phyloP scores from a whole-genome alignment of 2,329 filamentous ascomycete genomes.

The Fusarium sp. region DNA sequence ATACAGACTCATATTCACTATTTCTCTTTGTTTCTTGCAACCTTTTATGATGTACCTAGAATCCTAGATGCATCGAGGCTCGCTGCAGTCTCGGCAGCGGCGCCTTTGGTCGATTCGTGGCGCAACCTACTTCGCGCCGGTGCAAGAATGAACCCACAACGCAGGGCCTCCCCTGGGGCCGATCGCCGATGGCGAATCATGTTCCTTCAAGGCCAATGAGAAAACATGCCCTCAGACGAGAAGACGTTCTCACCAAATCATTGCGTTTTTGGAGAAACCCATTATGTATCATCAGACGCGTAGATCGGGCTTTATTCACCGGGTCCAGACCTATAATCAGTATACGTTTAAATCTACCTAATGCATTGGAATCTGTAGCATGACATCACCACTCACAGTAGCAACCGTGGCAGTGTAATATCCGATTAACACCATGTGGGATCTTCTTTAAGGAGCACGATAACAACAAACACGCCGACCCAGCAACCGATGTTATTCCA shows the following conservation, averaged over 20 bases:
- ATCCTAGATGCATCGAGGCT: constrained; percentile 9
- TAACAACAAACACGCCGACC: constrained; percentile 30
- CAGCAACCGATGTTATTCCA: constrained; percentile 57
- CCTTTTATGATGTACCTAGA: constrained; percentile 3
- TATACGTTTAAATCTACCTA: not conserved
- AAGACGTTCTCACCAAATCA: not conserved
- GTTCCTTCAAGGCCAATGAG: not conserved
- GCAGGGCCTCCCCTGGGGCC: constrained; percentile 21
- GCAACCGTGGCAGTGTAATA: not conserved
- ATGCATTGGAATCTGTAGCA: constrained; percentile 9
- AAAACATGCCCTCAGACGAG: constrained; percentile 8
- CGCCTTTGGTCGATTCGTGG: constrained; percentile 32
- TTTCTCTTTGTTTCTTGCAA: not conserved
- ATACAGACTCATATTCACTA: constrained; percentile 4
- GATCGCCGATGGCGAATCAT: constrained; percentile 40
- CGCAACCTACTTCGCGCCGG: constrained; percentile 30
- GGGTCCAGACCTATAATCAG: constrained; percentile 19
- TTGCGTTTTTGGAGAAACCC: not conserved
- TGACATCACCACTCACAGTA: constrained; percentile 38
- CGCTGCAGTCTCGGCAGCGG: constrained; percentile 32
- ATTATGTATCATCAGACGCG: constrained; percentile 14
- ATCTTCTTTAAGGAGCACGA: constrained; percentile 4
- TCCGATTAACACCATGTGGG: constrained; percentile 13
- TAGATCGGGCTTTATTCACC: constrained; percentile 4
- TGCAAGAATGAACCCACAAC: constrained; percentile 18